Percentiles rank a stretch among this genome's conserved stretches.
phyloP scores from a whole-genome alignment of 306 rosid species.

The Rosa multiflora region DNA sequence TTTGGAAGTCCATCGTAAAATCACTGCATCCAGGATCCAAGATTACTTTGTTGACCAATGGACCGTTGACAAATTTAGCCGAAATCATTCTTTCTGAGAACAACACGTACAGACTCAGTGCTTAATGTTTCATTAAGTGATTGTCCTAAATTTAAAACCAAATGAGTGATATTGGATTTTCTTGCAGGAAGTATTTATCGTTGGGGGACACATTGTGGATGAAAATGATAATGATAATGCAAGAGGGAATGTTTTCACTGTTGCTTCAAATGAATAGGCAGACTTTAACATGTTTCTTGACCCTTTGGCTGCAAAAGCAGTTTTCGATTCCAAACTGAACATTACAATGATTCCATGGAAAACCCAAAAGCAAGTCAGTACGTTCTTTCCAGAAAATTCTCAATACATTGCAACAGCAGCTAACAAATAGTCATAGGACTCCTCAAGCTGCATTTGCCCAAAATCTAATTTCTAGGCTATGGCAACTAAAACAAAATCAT shows the following conservation, averaged over 20 bases:
- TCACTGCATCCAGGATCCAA: constrained; percentile 42
- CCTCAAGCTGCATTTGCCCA: constrained; percentile 48
- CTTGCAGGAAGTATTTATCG: constrained; percentile 52
- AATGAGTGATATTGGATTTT: background rate
- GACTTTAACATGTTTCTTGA: constrained; percentile 65
- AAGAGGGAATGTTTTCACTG: constrained; percentile 52
- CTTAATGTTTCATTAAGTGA: background rate
- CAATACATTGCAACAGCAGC: constrained; percentile 1
- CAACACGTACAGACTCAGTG: constrained; percentile 29
- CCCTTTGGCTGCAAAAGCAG: constrained; percentile 53
- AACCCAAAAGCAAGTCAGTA: constrained; percentile 36
- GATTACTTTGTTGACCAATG: constrained; percentile 55
- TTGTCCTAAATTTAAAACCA: background rate
- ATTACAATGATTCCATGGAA: constrained; percentile 48
- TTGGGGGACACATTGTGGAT: constrained; percentile 52
- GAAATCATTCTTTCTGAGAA: constrained; percentile 31
- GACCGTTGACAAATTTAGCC: constrained; percentile 67
- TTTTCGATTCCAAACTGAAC: constrained; percentile 42
- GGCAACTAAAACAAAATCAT: constrained; percentile 35
- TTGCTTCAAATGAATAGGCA: constrained; percentile 60
- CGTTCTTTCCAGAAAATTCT: constrained; percentile 34
- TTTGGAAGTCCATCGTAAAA: constrained; percentile 47
- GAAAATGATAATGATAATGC: constrained; percentile 7
- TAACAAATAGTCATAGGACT: constrained; percentile 20
- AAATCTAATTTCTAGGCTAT: constrained; percentile 35